A percentile compares a stretch with the other conserved stretches of the same genome.
phyloP scores from a whole-genome alignment of 1,139 yeast genomes.

The Yueomyces sp. region DNA sequence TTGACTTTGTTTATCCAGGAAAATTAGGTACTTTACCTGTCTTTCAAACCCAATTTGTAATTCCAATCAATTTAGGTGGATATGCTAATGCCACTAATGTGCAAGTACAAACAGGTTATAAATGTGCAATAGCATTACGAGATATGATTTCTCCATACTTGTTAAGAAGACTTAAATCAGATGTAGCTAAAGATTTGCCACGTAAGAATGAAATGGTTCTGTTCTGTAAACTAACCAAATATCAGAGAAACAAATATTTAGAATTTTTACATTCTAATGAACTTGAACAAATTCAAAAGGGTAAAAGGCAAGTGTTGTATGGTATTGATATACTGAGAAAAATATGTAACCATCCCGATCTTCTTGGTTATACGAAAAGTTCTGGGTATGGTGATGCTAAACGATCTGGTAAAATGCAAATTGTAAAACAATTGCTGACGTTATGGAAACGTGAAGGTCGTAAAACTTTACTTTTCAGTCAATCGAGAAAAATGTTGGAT shows the following conservation, averaged over 20 bases:
- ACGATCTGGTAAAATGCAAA: constrained; percentile 87
- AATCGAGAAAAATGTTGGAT: constrained; percentile 88
- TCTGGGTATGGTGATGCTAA: constrained; percentile 44
- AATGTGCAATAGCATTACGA: constrained; percentile 83
- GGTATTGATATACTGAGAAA: constrained; percentile 87
- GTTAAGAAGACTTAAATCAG: constrained; percentile 74
- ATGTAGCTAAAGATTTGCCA: constrained; percentile 95
- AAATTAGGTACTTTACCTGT: constrained; percentile 88
- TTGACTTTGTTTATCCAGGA: constrained; percentile 93
- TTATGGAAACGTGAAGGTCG: constrained; percentile 73
- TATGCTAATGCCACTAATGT: constrained; percentile 94
- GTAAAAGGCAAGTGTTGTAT: constrained; percentile 68
- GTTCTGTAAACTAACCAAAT: constrained; percentile 72
- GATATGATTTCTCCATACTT: constrained; percentile 86
- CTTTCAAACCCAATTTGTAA: constrained; percentile 81
- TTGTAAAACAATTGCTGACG: constrained; percentile 59
- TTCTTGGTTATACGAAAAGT: constrained; percentile 37
- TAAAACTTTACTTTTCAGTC: constrained; percentile 73
- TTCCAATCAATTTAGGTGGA: constrained; percentile 95
- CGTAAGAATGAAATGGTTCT: constrained; percentile 87
- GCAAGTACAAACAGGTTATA: constrained; percentile 92
- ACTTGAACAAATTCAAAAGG: constrained; percentile 55
- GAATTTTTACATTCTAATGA: constrained; percentile 70
- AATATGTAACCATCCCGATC: constrained; percentile 92
- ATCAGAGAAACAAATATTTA: constrained; percentile 63